These are phyloP conservation scores for Albophoma yamanashiensis DNA, from an alignment of 2,329 filamentous ascomycete genomes.

Conservation along the genomic window DNA sequence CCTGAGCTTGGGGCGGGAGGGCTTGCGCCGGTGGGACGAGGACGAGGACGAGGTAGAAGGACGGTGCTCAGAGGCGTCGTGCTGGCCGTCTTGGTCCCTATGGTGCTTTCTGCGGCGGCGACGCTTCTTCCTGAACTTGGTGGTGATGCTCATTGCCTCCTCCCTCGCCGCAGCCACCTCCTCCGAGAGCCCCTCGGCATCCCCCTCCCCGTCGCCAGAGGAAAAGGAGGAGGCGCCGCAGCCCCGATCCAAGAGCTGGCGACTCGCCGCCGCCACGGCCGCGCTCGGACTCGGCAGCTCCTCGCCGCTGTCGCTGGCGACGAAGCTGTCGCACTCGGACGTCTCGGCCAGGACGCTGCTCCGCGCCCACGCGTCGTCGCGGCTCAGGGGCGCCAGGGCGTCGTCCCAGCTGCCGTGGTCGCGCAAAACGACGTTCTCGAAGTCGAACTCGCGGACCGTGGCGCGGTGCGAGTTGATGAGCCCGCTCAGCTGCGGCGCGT, in stretches of 20 bases:
- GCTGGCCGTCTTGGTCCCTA: conserved; percentile 14
- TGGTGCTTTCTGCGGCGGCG: conserved; percentile 27
- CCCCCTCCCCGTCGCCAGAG: conserved; percentile 22
- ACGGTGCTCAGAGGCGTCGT: conserved; percentile 9
- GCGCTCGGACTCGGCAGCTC: conserved; percentile 38
- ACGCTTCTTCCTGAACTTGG: conserved; percentile 36
- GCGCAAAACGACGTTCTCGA: conserved; percentile 63
- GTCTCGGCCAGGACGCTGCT: conserved; percentile 20
- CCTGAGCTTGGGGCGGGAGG: conserved; percentile 12
- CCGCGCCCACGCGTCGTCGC: conserved; percentile 17
- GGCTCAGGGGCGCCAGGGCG: conserved; percentile 58
- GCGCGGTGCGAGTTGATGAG: conserved; percentile 58
- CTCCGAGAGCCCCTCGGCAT: conserved; percentile 18
- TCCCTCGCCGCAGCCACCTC: conserved; percentile 20
- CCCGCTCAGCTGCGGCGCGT: conserved; percentile 56
- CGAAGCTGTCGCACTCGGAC: not conserved
- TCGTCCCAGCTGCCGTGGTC: conserved; percentile 68
- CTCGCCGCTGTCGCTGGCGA: conserved; percentile 17
- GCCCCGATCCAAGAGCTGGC: conserved; percentile 32
- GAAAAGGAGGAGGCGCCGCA: conserved; percentile 27
- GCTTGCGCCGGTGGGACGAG: conserved; percentile 11
- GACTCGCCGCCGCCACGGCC: conserved; percentile 41
- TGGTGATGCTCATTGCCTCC: conserved; percentile 29
- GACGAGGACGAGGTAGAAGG: conserved; percentile 11
- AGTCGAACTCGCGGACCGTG: conserved; percentile 67